A percentile compares a stretch with the other conserved stretches of the same genome.
These are phyloP conservation scores for Nakazawaea peltata DNA, from an alignment of 805 yeast species.

Conservation along the genomic window DNA sequence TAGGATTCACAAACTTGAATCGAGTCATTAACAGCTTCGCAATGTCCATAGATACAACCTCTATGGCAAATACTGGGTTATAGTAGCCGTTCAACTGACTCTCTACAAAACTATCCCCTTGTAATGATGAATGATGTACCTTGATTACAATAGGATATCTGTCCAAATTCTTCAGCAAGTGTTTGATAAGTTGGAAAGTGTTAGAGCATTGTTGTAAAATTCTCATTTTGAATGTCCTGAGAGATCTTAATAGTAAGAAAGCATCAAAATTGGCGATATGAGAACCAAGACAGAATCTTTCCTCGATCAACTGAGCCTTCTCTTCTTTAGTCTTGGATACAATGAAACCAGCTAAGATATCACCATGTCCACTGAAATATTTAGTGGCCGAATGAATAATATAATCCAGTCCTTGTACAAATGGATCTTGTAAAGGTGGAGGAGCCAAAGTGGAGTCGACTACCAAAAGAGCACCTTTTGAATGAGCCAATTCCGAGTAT, in stretches of 20 bases:
- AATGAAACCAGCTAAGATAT: constrained; percentile 44
- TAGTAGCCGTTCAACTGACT: constrained; percentile 32
- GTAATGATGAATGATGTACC: constrained; percentile 41
- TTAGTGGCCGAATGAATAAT: constrained; percentile 50
- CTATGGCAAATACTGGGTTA: constrained; percentile 42
- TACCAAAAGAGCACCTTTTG: constrained; percentile 31
- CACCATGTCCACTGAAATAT: constrained; percentile 49
- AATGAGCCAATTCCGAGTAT: constrained; percentile 36
- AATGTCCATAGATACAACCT: constrained; percentile 23
- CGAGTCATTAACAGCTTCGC: constrained; percentile 34
- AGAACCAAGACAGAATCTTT: constrained; percentile 39
- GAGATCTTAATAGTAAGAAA: constrained; percentile 37
- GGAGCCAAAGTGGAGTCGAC: constrained; percentile 53
- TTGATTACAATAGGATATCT: constrained; percentile 25
- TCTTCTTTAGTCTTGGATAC: constrained; percentile 29
- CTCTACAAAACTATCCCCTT: constrained; percentile 28
- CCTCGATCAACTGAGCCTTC: constrained; percentile 26
- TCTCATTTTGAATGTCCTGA: constrained; percentile 44
- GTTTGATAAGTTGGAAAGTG: constrained; percentile 33
- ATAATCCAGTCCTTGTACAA: constrained; percentile 42
- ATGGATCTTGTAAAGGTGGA: constrained; percentile 47
- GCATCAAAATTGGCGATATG: constrained; percentile 45
- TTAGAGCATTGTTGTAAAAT: constrained; percentile 37
- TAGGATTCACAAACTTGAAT: constrained; percentile 41
- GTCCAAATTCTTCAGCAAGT: constrained; percentile 23